phyloP scores from a whole-genome alignment of 148 eudicot genomes.

The Arbutus unedo region DNA sequence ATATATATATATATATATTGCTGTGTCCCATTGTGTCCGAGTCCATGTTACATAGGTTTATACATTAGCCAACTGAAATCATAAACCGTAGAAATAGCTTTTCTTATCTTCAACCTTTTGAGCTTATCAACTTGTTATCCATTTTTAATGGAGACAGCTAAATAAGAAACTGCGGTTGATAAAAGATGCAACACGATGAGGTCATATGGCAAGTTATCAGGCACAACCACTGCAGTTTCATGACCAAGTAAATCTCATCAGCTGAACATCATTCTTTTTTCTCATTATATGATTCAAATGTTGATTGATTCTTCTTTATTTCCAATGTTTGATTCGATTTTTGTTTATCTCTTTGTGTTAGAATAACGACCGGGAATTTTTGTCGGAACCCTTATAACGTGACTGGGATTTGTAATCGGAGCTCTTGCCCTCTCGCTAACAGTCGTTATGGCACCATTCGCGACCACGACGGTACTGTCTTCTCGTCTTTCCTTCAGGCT shows the following conservation, averaged over 20 bases:
- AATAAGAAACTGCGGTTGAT: constrained; percentile 11
- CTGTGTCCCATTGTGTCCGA: too few species aligned
- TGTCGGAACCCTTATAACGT: constrained; percentile 93
- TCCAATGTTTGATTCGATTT: background rate
- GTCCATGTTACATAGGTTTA: too few species aligned
- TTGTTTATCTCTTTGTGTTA: constrained; percentile 18
- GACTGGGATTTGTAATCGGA: constrained; percentile 93
- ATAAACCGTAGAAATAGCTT: background rate
- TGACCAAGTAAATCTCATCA: constrained; percentile 62
- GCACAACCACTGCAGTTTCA: constrained; percentile 91
- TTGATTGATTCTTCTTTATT: background rate
- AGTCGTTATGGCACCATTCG: constrained; percentile 92
- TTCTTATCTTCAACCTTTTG: background rate
- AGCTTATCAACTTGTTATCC: background rate
- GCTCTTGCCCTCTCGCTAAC: constrained; percentile 97
- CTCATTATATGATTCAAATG: background rate
- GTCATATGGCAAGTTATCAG: constrained; percentile 96
- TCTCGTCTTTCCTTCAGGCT: constrained; percentile 7
- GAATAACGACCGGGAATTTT: constrained; percentile 83
- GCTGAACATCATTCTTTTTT: background rate
- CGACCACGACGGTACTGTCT: constrained; percentile 65
- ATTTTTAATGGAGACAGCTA: background rate
- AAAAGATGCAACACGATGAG: constrained; percentile 93
- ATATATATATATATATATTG: too few species aligned
- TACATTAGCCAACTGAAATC: background rate